Percentiles rank a stretch among this genome's conserved stretches.
Evolutionary conservation across 305 asterid genomes (phyloP).

Genomic region (Ilex paraguariensis): DNA sequence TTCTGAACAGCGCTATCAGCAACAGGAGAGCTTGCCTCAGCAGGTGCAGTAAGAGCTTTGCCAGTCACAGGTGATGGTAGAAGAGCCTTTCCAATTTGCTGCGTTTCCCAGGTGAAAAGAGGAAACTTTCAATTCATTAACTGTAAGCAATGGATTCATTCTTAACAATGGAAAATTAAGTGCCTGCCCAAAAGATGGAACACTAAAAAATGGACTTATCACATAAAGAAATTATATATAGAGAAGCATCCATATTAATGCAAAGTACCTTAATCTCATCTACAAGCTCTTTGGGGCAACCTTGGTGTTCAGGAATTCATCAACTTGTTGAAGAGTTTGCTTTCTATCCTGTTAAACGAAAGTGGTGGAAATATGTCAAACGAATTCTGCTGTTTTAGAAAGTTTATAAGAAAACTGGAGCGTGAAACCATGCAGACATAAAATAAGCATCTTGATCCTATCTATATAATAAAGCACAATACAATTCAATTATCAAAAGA

Average conservation of each 20-base stretch:
- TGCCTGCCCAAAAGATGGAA: background rate
- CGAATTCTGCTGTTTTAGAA: background rate
- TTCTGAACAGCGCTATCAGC: too few relatives aligned
- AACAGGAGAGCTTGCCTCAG: conserved; percentile 27
- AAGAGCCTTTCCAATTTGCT: conserved; percentile 91
- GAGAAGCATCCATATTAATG: background rate
- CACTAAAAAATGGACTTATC: background rate
- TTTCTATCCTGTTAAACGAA: conserved; percentile 69
- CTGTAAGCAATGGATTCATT: background rate
- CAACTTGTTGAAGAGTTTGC: conserved; percentile 65
- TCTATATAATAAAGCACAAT: too few relatives aligned
- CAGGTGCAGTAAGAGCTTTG: conserved; percentile 63
- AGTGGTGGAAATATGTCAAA: conserved; percentile 7
- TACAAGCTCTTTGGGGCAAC: conserved; percentile 73
- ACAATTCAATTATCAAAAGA: too few relatives aligned
- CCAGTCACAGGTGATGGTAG: conserved; percentile 50
- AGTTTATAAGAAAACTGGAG: too few relatives aligned
- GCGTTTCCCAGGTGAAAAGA: conserved; percentile 10
- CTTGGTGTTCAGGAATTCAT: conserved; percentile 60
- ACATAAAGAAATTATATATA: background rate
- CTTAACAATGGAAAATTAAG: background rate
- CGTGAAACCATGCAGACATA: too few relatives aligned
- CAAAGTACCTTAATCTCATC: conserved; percentile 75
- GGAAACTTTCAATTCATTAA: too few relatives aligned
- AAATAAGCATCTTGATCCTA: too few relatives aligned